Base-by-base conservation (phyloP, 129 eudicot genomes). In the Logfia minima region DNA sequence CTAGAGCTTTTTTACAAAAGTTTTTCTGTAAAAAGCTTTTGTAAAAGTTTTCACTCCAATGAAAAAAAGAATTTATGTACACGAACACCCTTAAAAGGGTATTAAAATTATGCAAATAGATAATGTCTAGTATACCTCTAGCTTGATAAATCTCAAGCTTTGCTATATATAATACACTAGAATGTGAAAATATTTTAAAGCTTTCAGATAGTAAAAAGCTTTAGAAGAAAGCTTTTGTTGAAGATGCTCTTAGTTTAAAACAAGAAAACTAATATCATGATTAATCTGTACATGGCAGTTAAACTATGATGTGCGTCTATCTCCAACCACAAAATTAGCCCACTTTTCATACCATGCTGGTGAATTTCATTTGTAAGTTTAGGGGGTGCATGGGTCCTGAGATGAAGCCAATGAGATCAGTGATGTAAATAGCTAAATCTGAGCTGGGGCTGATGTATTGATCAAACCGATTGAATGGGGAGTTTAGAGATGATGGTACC, bases 401-500 rank as follows among this genome's bases (percentile, higher is more conserved):
- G 6, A 22, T 60, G 66, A 62, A 10, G 7, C 67, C 67, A 24
- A 62, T 24, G n/a, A 22, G 67, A 24, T 62, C 13, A 31, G 16
- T 14, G 21, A 68, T 19, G 9, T 68, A 53, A 22, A 23, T 45
- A 70, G 74, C 32, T 16, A 39, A 69, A 66, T 18, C 70, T 5
- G 3, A 41, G 45, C 11, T 72, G 19, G n/a, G 11, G 66, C 24
- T 34, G 55, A 16, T 17, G 68, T 9, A 4, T 59, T 23, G 28
- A 22, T 19, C 28, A 23, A 35, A 13, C 48, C 0, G 23, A 11
- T 21, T 56, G 55, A 56, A 31, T 31, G 13, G 17, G 77, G 56
- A 29, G 31, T 71, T 71, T 55, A 71, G 8, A 52, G 28, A 71
- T 29, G 48, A 29, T 29, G 43, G 71, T 31, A 41, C 51, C 51